Evolutionary conservation across 2,329 filamentous ascomycete species (phyloP).

Genomic region (Eurotiales sp.): DNA sequence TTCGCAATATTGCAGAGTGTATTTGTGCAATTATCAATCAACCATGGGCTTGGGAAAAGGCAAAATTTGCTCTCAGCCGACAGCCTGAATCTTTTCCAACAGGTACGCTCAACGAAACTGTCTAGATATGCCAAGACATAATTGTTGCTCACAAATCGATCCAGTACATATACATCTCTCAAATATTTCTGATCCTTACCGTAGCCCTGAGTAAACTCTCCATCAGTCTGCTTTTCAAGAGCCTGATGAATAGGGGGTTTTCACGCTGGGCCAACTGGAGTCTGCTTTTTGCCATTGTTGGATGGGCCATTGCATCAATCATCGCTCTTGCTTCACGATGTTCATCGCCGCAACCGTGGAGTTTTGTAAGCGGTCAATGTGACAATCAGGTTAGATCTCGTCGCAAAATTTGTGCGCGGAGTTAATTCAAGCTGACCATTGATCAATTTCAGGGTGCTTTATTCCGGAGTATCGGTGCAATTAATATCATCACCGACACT

Average conservation of each 20-base stretch:
- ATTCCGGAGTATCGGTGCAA: constrained; percentile 16
- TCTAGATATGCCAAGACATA: neutral
- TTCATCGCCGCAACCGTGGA: constrained; percentile 20
- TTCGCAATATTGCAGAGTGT: constrained; percentile 19
- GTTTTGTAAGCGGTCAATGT: constrained; percentile 17
- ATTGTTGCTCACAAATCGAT: neutral
- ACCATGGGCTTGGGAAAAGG: constrained; percentile 19
- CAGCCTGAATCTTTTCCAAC: constrained; percentile 16
- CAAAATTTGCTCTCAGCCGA: constrained; percentile 13
- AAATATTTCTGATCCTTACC: constrained; percentile 19
- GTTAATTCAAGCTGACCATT: too few species aligned
- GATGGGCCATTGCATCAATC: constrained; percentile 19
- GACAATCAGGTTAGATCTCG: constrained; percentile 17
- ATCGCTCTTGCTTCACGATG: constrained; percentile 19
- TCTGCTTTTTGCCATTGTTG: constrained; percentile 18
- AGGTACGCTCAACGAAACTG: constrained; percentile 9
- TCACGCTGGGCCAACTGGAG: constrained; percentile 15
- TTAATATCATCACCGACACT: constrained; percentile 19
- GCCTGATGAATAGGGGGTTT: constrained; percentile 17
- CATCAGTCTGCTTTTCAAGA: constrained; percentile 19
- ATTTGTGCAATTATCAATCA: constrained; percentile 21
- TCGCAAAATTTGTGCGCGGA: neutral
- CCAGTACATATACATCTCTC: constrained; percentile 21
- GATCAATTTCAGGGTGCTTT: constrained; percentile 14
- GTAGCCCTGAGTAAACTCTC: constrained; percentile 21